Conservation (phyloP, 140 eudicot species). For the Erigeron philadelphicus region DNA sequence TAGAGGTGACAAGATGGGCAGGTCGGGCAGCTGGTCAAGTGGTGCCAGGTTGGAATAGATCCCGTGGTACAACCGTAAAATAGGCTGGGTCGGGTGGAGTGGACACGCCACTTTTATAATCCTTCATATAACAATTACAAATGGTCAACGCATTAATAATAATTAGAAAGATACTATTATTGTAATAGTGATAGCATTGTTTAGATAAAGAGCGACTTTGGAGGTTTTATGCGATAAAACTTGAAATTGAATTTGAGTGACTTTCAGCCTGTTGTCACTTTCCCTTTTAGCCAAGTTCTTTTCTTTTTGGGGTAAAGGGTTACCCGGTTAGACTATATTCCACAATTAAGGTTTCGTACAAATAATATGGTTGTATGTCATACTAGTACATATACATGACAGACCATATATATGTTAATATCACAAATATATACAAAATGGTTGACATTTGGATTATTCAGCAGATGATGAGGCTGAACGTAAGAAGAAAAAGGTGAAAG, state of each 20-base stretch:
- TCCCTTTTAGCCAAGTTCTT: background rate
- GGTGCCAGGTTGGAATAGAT: background rate
- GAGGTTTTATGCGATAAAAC: background rate
- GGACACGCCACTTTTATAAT: background rate
- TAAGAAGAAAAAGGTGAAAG: conserved; percentile 66
- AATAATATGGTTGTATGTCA: too few species aligned
- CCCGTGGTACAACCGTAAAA: background rate
- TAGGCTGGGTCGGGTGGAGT: background rate
- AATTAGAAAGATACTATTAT: background rate
- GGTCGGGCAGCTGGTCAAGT: background rate
- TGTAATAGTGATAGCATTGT: background rate
- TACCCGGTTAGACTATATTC: too few species aligned
- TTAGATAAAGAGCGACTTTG: background rate
- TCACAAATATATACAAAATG: background rate
- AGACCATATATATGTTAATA: too few species aligned
- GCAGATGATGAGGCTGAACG: conserved; percentile 80
- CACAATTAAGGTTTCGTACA: too few species aligned
- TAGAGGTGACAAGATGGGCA: background rate
- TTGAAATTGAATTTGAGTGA: conserved; percentile 4
- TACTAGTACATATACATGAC: too few species aligned
- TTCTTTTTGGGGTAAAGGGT: too few species aligned
- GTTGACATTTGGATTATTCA: conserved; percentile 12
- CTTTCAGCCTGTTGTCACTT: background rate
- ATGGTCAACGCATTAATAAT: background rate
- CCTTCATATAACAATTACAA: background rate